These are phyloP conservation scores for Tieghemiomyces parasiticus DNA, from an alignment of 192 early-diverging fungal genomes.

Conservation along the genomic window DNA sequence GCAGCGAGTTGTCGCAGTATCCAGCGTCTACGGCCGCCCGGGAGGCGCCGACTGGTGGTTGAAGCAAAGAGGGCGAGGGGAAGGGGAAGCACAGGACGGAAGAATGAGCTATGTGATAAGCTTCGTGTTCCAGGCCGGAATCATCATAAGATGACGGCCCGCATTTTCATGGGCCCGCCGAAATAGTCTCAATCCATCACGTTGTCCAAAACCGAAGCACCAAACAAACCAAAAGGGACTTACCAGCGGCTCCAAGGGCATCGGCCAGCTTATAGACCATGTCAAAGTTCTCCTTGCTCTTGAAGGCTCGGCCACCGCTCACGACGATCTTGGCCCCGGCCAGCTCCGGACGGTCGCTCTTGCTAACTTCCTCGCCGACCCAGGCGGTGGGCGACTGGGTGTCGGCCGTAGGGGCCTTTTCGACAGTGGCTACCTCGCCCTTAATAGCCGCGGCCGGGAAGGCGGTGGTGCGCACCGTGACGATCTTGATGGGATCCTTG, in stretches of 20 bases:
- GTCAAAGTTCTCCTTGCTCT: slow-evolving; percentile 87
- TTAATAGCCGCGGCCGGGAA: slow-evolving; percentile 55
- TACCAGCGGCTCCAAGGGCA: slow-evolving; percentile 83
- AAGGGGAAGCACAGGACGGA: too few relatives aligned
- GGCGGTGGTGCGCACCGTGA: slow-evolving; percentile 83
- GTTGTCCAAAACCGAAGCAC: too few relatives aligned
- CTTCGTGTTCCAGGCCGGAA: too few relatives aligned
- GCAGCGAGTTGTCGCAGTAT: slow-evolving; percentile 89
- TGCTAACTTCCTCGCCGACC: slow-evolving; percentile 77
- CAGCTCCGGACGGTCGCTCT: slow-evolving; percentile 92
- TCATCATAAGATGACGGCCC: too few relatives aligned
- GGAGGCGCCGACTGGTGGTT: slow-evolving; percentile 93
- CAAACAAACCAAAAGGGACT: slow-evolving; percentile 13
- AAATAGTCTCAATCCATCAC: too few relatives aligned
- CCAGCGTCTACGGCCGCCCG: slow-evolving; percentile 97
- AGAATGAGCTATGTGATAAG: too few relatives aligned
- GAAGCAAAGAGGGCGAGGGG: too few relatives aligned
- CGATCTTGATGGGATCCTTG: slow-evolving; percentile 67
- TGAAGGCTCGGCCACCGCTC: slow-evolving; percentile 89
- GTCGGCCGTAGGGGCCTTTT: slow-evolving; percentile 50
- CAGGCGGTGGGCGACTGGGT: slow-evolving; percentile 49
- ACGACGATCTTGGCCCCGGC: slow-evolving; percentile 76
- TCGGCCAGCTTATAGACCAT: slow-evolving; percentile 85
- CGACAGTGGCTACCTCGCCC: slow-evolving; percentile 38
- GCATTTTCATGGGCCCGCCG: too few relatives aligned